Evolutionary conservation across 2,329 filamentous ascomycete genomes (phyloP), one percentile per base, ranked within the genome.

Genomic region (Dendrostoma leiphaemia): DNA sequence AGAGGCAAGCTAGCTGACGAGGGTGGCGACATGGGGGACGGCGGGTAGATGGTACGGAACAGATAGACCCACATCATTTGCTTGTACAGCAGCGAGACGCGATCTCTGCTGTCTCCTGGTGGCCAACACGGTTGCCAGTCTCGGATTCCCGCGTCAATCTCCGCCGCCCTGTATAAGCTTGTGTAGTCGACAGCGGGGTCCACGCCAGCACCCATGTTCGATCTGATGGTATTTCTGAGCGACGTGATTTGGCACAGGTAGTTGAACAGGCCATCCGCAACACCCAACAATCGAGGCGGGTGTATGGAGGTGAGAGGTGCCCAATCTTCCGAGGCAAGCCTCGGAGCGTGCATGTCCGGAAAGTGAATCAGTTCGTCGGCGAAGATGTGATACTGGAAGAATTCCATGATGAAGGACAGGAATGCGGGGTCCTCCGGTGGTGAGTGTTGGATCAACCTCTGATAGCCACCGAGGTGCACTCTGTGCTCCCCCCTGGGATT

Each of bases 341-440:
- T 71, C 13, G 64, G 64, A 23, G 64, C 69, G 40, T 63, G 63
- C 19, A 65, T 67, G 58, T 69, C 72, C 15, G 75, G 74, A 52
- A 77, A 75, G 64, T 74, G 77, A 48, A 86, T 73, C 2, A 86
- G 70, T 58, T 86, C 82, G 61, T 86, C 83, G n/a, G 82, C 82
- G 56, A 78, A 82, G 37, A 86, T 82, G 67, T 94, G 90, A 63
- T 94, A 96, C 66, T 91, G 88, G 69, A 95, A 93, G 71, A 95
- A 93, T 67, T 89, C 86, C 59, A 86, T 85, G 56, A 84, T 80
- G 62, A 84, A 84, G 9, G 75, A 72, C 26, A 75, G 65, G 65
- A 94, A 91, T 21, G 84, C 82, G 19, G 84, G 71, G 78, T 91
- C 74, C 65, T 82, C 65, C 49, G 88, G 76, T 65, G 84, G 83